Base-by-base conservation (phyloP, 768 basidiomycete genomes). In the Lentinula aciculospora region DNA sequence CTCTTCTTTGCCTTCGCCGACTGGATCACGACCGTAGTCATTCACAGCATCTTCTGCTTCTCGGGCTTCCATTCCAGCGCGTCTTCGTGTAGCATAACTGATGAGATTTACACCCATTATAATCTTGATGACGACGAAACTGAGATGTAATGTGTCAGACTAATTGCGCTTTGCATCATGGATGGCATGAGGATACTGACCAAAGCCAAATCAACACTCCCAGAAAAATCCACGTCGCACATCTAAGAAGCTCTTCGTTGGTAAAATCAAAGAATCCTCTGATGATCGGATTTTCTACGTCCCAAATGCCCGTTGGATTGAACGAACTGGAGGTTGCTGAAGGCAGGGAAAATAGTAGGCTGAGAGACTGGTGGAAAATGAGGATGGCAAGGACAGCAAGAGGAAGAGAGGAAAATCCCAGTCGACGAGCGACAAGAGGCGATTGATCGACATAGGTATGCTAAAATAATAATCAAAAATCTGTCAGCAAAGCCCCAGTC, bases 381-480 rank as follows among this genome's bases (percentile, higher is more conserved):
- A 95, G 77, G 60, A 90, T 81, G 19, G 81, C 82, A 17, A 98
- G 78, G 23, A 92, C 92, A 0, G 94, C 93, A 2, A 98, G 79
- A 0, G 97, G 97, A 21, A 98, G 77, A 0, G 94, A 85, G 2
- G 97, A 89, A 69, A 98, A 97, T 15, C 97, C 97, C 8, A 99
- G 78, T 5, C 97, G 84, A 2, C 96, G 88, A 1, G 95, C 92
- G 31, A 98, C 93, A 4, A 95, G 79, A 5, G 95, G 95, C 1
- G 95, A 95, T 67, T 97, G 95, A 66, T 99, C 97, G 19, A 97
- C 92, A 59, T 95, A 94, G 2, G 88, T 79, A 68, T 94, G 92
- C 87, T 92, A 53, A 9, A 44, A 51, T 56, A n/a, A 47, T 46
- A 53, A 36, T n/a, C n/a, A 29, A 25, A 27, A 25, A 25, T 42